These are phyloP conservation scores for Protomyces inouyei DNA, from an alignment of 1,139 yeast species.

Conservation along the genomic window DNA sequence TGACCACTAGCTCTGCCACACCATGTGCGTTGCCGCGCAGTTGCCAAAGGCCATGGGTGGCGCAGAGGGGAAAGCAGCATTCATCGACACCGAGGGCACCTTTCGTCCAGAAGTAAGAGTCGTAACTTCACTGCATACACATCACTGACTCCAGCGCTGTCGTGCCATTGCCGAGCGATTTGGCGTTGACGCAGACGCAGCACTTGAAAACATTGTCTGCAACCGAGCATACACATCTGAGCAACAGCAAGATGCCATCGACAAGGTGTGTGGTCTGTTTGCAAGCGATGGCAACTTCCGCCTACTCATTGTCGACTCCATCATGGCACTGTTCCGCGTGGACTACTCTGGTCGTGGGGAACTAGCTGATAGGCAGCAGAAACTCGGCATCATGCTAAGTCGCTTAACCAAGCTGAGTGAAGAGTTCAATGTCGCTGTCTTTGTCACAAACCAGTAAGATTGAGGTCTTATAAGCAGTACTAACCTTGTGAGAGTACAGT, in stretches of 20 bases:
- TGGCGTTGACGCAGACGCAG: conserved; percentile 49
- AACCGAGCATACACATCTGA: conserved; percentile 37
- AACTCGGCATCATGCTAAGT: conserved; percentile 54
- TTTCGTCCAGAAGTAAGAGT: conserved; percentile 29
- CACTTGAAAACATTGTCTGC: conserved; percentile 49
- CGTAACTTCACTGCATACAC: neutral
- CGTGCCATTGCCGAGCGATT: conserved; percentile 52
- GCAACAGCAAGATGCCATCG: conserved; percentile 23
- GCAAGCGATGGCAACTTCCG: conserved; percentile 26
- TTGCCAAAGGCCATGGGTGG: conserved; percentile 54
- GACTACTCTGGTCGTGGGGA: conserved; percentile 56
- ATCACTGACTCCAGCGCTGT: conserved; percentile 40
- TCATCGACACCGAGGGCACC: conserved; percentile 56
- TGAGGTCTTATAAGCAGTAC: neutral
- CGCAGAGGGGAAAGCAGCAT: conserved; percentile 59
- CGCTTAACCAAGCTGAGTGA: conserved; percentile 53
- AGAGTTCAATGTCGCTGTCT: conserved; percentile 56
- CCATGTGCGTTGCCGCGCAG: conserved; percentile 57
- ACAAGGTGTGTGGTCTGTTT: conserved; percentile 26
- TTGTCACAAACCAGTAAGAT: conserved; percentile 50
- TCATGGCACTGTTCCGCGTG: conserved; percentile 59
- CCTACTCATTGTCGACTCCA: conserved; percentile 48
- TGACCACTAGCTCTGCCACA: conserved; percentile 57
- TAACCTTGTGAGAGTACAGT: conserved; percentile 44
- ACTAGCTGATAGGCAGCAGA: conserved; percentile 57